Evolutionary conservation across 306 rosid genomes (phyloP).

Genomic region (Hippophae tibetana): DNA sequence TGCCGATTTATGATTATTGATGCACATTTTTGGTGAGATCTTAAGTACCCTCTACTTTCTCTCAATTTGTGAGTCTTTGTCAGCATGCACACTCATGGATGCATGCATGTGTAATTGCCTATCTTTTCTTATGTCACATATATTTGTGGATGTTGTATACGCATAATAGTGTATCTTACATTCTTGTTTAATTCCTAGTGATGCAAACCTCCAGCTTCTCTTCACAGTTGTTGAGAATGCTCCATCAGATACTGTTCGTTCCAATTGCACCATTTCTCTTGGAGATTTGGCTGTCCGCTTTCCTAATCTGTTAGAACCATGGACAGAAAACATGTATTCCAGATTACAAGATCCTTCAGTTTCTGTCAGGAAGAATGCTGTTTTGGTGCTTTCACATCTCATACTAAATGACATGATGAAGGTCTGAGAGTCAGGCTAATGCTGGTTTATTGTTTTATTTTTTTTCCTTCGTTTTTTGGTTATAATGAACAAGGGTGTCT

Average conservation of each 20-base stretch:
- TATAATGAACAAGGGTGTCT: slow-evolving; percentile 17
- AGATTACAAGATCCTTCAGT: slow-evolving; percentile 62
- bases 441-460: neutral
- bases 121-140: neutral
- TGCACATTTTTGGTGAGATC: slow-evolving; percentile 78
- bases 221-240: slow-evolving; percentile 83
- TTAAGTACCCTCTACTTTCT: slow-evolving; percentile 8
- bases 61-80: neutral
- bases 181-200: slow-evolving; percentile 37
- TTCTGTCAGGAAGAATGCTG: slow-evolving; percentile 92
- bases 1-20: slow-evolving; percentile 91
- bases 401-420: slow-evolving; percentile 98
- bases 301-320: slow-evolving; percentile 90
- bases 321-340: slow-evolving; percentile 93
- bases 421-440: slow-evolving; percentile 34
- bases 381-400: slow-evolving; percentile 96
- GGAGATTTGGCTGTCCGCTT: slow-evolving; percentile 95
- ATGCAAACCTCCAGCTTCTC: slow-evolving; percentile 85
- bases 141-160: slow-evolving; percentile 2
- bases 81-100: too few relatives aligned
- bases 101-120: too few relatives aligned
- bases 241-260: slow-evolving; percentile 77
- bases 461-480: slow-evolving; percentile 7
- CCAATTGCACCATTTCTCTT: slow-evolving; percentile 85
- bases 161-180: slow-evolving; percentile 12